These are phyloP conservation scores for Entomortierella parvispora DNA, from an alignment of 192 early-diverging fungal species.

Conservation along the genomic window DNA sequence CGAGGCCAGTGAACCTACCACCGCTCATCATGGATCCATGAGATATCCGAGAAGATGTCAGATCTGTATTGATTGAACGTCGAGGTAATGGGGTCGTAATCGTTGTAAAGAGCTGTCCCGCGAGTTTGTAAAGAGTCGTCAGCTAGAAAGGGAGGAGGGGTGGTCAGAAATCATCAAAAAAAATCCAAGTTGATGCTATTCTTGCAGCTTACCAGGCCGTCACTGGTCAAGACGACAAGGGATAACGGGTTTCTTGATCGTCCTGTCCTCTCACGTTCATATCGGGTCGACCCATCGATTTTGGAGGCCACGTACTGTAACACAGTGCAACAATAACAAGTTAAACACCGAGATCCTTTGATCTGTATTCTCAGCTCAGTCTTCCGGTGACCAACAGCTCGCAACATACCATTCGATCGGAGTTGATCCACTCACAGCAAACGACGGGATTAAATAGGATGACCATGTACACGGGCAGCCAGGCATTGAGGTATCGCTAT, in stretches of 20 bases:
- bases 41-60: conserved; percentile 41
- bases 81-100: conserved; percentile 24
- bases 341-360: too few relatives aligned
- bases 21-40: conserved; percentile 45
- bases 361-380: too few relatives aligned
- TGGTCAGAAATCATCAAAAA: too few relatives aligned
- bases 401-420: conserved; percentile 33
- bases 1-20: too few relatives aligned
- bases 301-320: conserved; percentile 40
- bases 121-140: conserved; percentile 30
- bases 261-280: conserved; percentile 35
- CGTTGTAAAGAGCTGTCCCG: conserved; percentile 28
- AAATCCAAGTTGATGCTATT: background rate
- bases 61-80: conserved; percentile 13
- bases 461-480: conserved; percentile 44
- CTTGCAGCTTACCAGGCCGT: conserved; percentile 22
- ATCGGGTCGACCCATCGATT: conserved; percentile 27
- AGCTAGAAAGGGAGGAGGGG: conserved; percentile 6
- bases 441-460: conserved; percentile 34
- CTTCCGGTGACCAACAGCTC: too few relatives aligned
- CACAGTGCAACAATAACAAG: too few relatives aligned
- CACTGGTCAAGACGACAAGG: conserved; percentile 29
- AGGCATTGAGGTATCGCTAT: conserved; percentile 45
- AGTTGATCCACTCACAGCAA: conserved; percentile 49
- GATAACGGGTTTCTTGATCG: conserved; percentile 24